These are phyloP conservation scores for Stemphylium lycopersici DNA, from an alignment of 2,329 filamentous ascomycete species.

Conservation along the genomic window DNA sequence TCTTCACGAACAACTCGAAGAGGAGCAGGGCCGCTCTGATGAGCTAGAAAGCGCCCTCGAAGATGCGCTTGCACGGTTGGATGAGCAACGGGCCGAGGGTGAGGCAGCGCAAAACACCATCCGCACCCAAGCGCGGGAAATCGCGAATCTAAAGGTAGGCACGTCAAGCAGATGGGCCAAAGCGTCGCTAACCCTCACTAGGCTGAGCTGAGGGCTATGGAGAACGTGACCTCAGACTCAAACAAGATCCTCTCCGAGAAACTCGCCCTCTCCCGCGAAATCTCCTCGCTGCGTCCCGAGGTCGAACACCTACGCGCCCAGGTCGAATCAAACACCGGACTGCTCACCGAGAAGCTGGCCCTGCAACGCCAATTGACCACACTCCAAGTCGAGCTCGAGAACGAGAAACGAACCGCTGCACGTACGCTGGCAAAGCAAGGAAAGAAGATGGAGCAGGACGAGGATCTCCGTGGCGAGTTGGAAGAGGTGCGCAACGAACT, in stretches of 20 bases:
- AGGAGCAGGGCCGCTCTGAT: slow-evolving; percentile 66
- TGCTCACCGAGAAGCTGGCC: slow-evolving; percentile 78
- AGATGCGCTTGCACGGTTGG: slow-evolving; percentile 54
- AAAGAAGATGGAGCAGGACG: slow-evolving; percentile 57
- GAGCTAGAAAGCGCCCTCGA: slow-evolving; percentile 59
- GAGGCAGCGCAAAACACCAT: slow-evolving; percentile 59
- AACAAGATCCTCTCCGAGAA: slow-evolving; percentile 72
- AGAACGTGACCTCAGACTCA: slow-evolving; percentile 70
- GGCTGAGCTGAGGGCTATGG: slow-evolving; percentile 74
- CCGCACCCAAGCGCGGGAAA: slow-evolving; percentile 59
- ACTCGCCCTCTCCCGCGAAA: slow-evolving; percentile 64
- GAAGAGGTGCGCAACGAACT: slow-evolving; percentile 56
- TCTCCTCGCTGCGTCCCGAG: slow-evolving; percentile 65
- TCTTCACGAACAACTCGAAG: slow-evolving; percentile 67
- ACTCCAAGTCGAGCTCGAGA: slow-evolving; percentile 80
- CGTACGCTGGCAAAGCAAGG: slow-evolving; percentile 60
- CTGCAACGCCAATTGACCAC: slow-evolving; percentile 79
- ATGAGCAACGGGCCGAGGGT: slow-evolving; percentile 54
- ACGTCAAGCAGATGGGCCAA: slow-evolving; percentile 49
- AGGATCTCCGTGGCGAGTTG: slow-evolving; percentile 52
- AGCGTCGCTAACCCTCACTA: slow-evolving; percentile 45
- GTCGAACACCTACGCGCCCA: slow-evolving; percentile 67
- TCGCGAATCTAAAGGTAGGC: slow-evolving; percentile 63
- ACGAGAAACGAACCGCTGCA: slow-evolving; percentile 74
- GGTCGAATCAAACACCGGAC: slow-evolving; percentile 65